Conservation (phyloP, 441 rosid species). For the Cnidoscolus chayamansa region DNA sequence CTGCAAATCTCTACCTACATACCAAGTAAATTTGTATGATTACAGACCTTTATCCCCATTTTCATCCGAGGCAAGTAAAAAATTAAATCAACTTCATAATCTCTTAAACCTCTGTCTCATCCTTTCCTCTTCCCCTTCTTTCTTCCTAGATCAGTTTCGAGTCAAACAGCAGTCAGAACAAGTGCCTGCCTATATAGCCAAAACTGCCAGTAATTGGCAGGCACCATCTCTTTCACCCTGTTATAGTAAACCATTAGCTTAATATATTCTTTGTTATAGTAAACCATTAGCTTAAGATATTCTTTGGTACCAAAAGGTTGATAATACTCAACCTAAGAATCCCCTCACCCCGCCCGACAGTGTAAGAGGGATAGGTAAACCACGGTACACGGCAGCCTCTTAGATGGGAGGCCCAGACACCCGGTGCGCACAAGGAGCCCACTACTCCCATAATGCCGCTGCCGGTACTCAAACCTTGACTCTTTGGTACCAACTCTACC, state of each 20-base stretch:
- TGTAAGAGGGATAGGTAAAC: no score
- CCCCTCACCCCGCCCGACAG: no score
- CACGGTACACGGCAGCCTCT: no score
- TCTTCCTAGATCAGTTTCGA: background rate
- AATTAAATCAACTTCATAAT: background rate
- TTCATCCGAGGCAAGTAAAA: background rate
- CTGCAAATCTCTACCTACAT: slow-evolving; percentile 1
- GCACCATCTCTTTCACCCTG: background rate
- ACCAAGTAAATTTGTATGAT: background rate
- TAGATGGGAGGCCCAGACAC: no score
- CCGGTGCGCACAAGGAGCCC: no score
- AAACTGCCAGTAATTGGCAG: background rate
- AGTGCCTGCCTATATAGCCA: no score
- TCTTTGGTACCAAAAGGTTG: background rate
- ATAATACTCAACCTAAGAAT: no score
- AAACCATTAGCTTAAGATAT: no score
- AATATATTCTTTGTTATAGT: no score
- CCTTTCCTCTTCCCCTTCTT: background rate
- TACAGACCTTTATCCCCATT: background rate
- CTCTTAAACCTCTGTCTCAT: background rate
- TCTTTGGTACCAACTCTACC: no score
- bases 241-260: background rate
- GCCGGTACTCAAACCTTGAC: no score
- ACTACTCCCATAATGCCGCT: no score
- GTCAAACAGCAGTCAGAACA: background rate